Conservation (phyloP, 1,284 basidiomycete species). For the Tylopilus sp. region DNA sequence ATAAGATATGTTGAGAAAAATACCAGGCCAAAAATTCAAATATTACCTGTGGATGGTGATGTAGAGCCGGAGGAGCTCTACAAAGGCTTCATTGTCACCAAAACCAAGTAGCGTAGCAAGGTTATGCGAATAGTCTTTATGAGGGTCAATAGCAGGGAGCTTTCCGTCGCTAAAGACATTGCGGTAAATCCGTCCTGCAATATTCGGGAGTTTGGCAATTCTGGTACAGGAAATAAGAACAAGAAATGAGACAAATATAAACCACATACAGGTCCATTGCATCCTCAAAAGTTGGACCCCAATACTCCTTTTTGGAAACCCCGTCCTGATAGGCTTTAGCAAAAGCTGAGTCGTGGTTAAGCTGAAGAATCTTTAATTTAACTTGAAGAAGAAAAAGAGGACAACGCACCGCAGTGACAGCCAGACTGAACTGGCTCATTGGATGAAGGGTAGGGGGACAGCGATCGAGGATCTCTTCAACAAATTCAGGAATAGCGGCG, state of each 20-base stretch:
- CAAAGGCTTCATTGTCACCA: constrained; percentile 89
- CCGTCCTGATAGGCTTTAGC: constrained; percentile 96
- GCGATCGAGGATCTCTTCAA: constrained; percentile 93
- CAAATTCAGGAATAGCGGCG: constrained; percentile 89
- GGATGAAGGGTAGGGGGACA: constrained; percentile 95
- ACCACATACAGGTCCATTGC: constrained; percentile 89
- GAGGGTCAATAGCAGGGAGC: constrained; percentile 88
- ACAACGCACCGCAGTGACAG: constrained; percentile 86
- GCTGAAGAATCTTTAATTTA: constrained; percentile 51
- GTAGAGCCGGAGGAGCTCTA: constrained; percentile 96
- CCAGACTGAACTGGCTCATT: constrained; percentile 97
- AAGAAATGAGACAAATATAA: constrained; percentile 2
- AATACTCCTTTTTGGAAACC: constrained; percentile 97
- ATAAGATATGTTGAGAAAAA: constrained; percentile 8
- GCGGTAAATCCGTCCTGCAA: constrained; percentile 97
- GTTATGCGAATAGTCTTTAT: constrained; percentile 96
- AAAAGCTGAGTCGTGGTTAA: constrained; percentile 98
- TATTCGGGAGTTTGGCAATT: constrained; percentile 97
- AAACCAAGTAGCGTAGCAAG: constrained; percentile 94
- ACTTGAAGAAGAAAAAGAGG: constrained; percentile 10
- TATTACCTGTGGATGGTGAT: constrained; percentile 92
- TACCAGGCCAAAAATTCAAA: background rate
- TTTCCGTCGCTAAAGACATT: constrained; percentile 95
- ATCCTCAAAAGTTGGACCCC: constrained; percentile 96
- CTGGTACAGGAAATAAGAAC: constrained; percentile 47